Percentiles rank a stretch among this genome's conserved stretches.
Conservation (phyloP, 2,329 filamentous ascomycete genomes). For the Hypoxylon sp. region DNA sequence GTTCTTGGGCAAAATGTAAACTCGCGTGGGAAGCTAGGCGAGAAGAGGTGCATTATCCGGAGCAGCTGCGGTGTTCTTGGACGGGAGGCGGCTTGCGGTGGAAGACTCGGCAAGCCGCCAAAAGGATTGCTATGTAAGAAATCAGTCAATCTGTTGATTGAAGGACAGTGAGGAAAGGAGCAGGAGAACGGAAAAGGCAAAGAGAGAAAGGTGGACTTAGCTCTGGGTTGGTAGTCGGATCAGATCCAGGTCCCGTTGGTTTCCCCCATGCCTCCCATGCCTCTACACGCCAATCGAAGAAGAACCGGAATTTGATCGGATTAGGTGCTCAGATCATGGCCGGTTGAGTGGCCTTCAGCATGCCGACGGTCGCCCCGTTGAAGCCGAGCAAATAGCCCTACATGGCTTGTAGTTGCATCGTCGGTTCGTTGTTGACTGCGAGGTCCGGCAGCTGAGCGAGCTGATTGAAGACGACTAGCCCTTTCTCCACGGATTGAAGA, state of each 20-base stretch:
- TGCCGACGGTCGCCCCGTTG: constrained; percentile 11
- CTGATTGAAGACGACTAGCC: constrained; percentile 14
- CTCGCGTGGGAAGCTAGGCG: constrained; percentile 14
- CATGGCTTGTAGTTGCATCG: constrained; percentile 23
- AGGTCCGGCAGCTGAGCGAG: constrained; percentile 21
- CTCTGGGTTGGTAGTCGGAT: constrained; percentile 17
- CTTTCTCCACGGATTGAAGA: constrained; percentile 32
- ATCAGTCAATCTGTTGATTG: background rate
- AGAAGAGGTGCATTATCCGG: constrained; percentile 15
- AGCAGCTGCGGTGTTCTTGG: constrained; percentile 33
- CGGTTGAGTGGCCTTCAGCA: constrained; percentile 16
- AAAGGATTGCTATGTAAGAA: too few relatives aligned
- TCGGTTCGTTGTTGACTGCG: constrained; percentile 24
- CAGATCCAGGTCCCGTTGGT: background rate
- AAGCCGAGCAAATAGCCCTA: background rate
- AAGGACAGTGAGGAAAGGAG: background rate
- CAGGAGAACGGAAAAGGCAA: background rate
- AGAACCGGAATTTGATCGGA: constrained; percentile 12
- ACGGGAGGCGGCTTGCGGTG: background rate
- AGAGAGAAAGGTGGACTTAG: constrained; percentile 26
- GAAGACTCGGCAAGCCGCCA: constrained; percentile 12
- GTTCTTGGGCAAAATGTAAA: constrained; percentile 16
- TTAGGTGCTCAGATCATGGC: constrained; percentile 11
- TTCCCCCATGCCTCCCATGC: background rate
- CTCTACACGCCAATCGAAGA: constrained; percentile 2